Evolutionary conservation across 345 rosid species (phyloP), one percentile per base, ranked within the genome.

Genomic region (Jatropha curcas): DNA sequence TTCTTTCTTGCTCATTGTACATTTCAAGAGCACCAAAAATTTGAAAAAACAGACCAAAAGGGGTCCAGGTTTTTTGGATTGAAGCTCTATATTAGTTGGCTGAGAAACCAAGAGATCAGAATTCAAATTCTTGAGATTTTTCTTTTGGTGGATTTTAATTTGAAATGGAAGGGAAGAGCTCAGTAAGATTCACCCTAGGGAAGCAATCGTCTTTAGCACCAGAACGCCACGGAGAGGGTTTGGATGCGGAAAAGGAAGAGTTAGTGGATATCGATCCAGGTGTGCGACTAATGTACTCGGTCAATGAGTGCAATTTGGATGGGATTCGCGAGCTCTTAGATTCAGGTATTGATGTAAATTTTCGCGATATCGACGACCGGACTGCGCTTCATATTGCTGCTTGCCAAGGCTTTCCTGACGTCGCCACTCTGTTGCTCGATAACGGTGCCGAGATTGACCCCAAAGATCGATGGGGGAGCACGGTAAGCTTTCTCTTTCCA

Each of bases 391-490:
- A 92, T 77, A 81, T 92, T 62, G 98, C 97, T 39, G 86, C 98
- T 27, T 94, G 98, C 78, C 97, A 92, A 59, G 94, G 94, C 0
- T 75, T 74, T n/a, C 68, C 80, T 16, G 92, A 90, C 20, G 90
- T 87, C 0, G 93, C 86, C 30, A 79, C 80, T 39, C 74, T 92
- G 75, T 85, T 94, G 79, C 84, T 92, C 24, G 75, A 87, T 65
- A 79, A 80, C 7, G 85, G 88, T 7, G 94, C 96, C 3, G 66
- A 74, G 5, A 80, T 89, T 51, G 89, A 94, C 64, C 77, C 85
- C 74, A 81, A 88, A 60, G 97, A 94, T 74, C 92, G 94, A 1
- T 92, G 98, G 97, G 98, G 96, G 22, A 94, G 98, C 89, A 92
- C 98, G 60, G 98, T 94, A 84, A 88, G 37, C 20, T 41, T 33